phyloP scores from a whole-genome alignment of 208 protist genomes.

The Willaertia magna region DNA sequence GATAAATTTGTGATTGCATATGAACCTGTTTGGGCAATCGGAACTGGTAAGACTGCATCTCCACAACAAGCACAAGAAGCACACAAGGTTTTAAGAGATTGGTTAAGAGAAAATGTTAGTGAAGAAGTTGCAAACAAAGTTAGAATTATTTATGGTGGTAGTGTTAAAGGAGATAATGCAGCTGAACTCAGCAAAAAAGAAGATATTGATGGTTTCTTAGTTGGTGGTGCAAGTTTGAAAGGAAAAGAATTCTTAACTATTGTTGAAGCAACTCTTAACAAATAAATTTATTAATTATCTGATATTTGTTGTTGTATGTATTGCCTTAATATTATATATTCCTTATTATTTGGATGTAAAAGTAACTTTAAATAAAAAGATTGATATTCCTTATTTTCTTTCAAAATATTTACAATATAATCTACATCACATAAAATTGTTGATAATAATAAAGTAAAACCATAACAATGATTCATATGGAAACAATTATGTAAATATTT shows the following conservation, averaged over 20 bases:
- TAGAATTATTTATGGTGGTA: conserved; percentile 96
- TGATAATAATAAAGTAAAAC: background rate
- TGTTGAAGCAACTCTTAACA: background rate
- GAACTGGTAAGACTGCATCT: conserved; percentile 89
- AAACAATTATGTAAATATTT: background rate
- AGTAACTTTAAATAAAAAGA: too few species aligned
- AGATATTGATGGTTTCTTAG: conserved; percentile 96
- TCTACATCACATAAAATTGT: background rate
- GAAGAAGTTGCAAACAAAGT: conserved; percentile 63
- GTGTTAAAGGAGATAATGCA: conserved; percentile 77
- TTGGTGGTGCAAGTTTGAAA: conserved; percentile 92
- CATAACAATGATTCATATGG: background rate
- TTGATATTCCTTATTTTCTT: background rate
- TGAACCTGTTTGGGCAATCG: conserved; percentile 98
- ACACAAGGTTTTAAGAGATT: conserved; percentile 69
- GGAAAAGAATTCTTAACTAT: conserved; percentile 41
- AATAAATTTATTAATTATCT: too few species aligned
- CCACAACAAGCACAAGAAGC: conserved; percentile 86
- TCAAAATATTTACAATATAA: background rate
- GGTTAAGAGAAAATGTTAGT: conserved; percentile 62
- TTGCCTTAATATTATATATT: too few species aligned
- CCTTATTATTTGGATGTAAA: too few species aligned
- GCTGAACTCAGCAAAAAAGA: conserved; percentile 59
- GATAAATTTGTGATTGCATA: conserved; percentile 88
- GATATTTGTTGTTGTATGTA: too few species aligned